Conservation (phyloP, 1,139 yeast genomes). For the Geotrichum bryndzae region DNA sequence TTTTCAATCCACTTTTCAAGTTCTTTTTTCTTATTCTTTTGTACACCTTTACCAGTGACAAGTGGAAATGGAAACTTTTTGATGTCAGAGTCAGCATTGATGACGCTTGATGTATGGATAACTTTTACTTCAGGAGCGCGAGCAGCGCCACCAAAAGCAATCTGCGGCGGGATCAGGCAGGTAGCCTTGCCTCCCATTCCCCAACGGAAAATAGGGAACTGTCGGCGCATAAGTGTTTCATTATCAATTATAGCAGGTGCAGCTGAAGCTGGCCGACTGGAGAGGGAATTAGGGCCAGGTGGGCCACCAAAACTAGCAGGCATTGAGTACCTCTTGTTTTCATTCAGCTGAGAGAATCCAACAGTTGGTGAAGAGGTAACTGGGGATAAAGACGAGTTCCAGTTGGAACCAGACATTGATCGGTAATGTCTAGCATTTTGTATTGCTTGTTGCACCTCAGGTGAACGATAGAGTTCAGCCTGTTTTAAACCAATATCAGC, state of each 20-base stretch:
- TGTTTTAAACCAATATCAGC: constrained; percentile 20
- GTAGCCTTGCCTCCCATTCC: constrained; percentile 46
- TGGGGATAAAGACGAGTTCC: neutral
- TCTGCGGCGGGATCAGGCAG: constrained; percentile 41
- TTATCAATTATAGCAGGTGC: constrained; percentile 24
- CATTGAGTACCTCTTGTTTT: neutral
- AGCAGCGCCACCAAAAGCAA: constrained; percentile 31
- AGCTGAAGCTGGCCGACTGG: neutral
- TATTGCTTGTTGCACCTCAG: constrained; percentile 20
- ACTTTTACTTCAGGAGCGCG: constrained; percentile 31
- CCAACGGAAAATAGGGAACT: constrained; percentile 78
- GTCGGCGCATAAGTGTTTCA: constrained; percentile 42
- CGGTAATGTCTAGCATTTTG: constrained; percentile 15
- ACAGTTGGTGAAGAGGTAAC: neutral
- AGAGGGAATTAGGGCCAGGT: neutral
- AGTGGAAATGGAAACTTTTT: constrained; percentile 61
- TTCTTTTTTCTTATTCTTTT: constrained; percentile 55
- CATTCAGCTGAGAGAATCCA: neutral
- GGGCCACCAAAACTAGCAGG: neutral
- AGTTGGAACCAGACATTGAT: constrained; percentile 7
- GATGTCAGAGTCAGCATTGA: constrained; percentile 29
- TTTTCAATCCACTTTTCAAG: constrained; percentile 52
- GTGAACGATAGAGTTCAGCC: constrained; percentile 16
- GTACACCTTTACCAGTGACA: constrained; percentile 32
- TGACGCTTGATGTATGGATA: constrained; percentile 28